Base-by-base conservation (phyloP, 2,329 filamentous ascomycete species). In the Myriosclerotinia curreyana region DNA sequence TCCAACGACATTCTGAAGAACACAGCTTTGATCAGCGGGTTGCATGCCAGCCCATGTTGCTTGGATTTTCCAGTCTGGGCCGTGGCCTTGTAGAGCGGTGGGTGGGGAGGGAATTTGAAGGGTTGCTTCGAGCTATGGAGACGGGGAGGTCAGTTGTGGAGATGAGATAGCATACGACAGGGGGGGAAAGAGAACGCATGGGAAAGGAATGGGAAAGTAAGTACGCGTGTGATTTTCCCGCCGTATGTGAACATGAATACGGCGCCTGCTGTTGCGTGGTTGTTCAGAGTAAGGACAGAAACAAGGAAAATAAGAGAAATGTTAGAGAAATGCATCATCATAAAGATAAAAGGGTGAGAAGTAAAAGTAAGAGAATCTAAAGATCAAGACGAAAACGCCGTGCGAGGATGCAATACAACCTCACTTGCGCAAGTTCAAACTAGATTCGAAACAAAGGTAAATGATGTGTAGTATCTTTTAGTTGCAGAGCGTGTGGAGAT, bases 11-110 rank as follows among this genome's bases (percentile, higher is more conserved):
- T 60, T 59, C 14, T 64, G 61, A 9, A 64, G 46, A 49, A 64
- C 61, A 6, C 52, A 70, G 69, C 5, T 77, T 62, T 62, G 60
- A 38, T 44, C 48, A 6, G 17, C 7, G 2, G 60, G 50, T 48
- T 62, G 49, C 36, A 62, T 38, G 4, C 62, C 54, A 4, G 48
- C 44, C 48, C 55, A 60, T 8, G 54, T 31, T 14, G 46, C 55
- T 60, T 60, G 55, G 1, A 64, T 38, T 20, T 40, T 44, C 54
- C 48, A 60, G 12, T 60, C 9, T 28, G 46, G 55, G 9, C 34
- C 14, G 14, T 38, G 28, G 9, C 38, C 48, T 53, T 64, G 62
- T 11, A 60, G 20, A 1, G 38, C 55, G 3, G 62, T 60, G n/a
- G 62, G 62, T 1, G 55, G 55, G 2, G 55, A 48, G 9, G 62